Evolutionary conservation across 176 grass and related monocot genomes (phyloP).

Genomic region (Chloris gayana): DNA sequence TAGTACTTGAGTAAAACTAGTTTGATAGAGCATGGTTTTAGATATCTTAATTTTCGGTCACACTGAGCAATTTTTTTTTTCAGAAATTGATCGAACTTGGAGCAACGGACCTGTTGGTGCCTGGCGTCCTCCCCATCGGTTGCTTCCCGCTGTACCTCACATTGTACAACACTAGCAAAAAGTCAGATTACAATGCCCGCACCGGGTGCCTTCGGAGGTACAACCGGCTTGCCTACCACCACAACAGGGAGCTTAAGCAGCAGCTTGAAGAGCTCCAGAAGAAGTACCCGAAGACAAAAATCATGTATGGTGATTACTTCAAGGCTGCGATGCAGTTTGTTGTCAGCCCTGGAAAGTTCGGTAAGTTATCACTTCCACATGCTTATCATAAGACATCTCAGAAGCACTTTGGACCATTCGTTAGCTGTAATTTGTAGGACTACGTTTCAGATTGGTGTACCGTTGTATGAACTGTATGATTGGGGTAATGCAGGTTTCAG

Average conservation of each 20-base stretch:
- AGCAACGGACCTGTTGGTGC: slow-evolving; percentile 77
- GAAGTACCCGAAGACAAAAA: slow-evolving; percentile 71
- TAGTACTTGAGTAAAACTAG: neutral
- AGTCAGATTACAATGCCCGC: slow-evolving; percentile 66
- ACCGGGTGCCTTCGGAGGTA: slow-evolving; percentile 83
- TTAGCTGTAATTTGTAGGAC: neutral
- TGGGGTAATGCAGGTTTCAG: slow-evolving; percentile 58
- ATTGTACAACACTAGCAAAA: slow-evolving; percentile 66
- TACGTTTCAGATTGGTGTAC: neutral
- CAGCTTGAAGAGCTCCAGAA: slow-evolving; percentile 63
- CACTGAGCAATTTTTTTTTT: neutral
- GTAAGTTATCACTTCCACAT: slow-evolving; percentile 41
- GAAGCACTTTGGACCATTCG: neutral
- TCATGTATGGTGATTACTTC: slow-evolving; percentile 92
- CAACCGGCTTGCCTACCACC: slow-evolving; percentile 76
- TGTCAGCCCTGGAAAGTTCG: slow-evolving; percentile 61
- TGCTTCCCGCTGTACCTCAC: slow-evolving; percentile 92
- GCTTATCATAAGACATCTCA: no score
- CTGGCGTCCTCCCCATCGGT: slow-evolving; percentile 76
- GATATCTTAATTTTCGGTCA: neutral
- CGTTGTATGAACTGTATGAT: slow-evolving; percentile 7
- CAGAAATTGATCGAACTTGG: slow-evolving; percentile 87
- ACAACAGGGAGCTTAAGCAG: slow-evolving; percentile 75
- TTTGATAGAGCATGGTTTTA: neutral
- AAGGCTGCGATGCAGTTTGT: slow-evolving; percentile 75